A percentile compares a stretch with the other conserved stretches of the same genome.
Evolutionary conservation across 768 basidiomycete species (phyloP).

Genomic region (Terana coerulea): DNA sequence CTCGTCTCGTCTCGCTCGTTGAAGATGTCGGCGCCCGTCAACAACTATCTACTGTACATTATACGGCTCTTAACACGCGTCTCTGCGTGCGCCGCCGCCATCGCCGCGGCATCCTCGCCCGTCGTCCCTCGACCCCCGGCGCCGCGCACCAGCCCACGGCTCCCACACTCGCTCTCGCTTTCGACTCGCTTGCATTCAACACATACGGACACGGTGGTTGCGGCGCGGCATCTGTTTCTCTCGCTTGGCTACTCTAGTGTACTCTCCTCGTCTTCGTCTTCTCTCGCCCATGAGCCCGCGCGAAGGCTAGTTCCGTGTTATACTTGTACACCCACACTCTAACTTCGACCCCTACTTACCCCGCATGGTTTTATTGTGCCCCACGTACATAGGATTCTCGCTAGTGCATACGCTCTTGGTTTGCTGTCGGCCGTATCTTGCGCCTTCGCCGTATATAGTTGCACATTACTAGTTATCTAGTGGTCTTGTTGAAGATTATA

Average conservation of each 20-base stretch:
- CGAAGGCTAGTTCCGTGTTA: not conserved
- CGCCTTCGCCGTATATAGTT: not conserved
- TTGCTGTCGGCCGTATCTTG: not conserved
- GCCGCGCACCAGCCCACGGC: no score
- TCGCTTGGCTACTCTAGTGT: not conserved
- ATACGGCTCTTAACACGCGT: no score
- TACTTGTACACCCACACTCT: not conserved
- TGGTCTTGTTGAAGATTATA: constrained; percentile 1
- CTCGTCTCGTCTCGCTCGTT: no score
- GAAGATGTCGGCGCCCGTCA: no score
- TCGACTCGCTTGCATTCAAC: no score
- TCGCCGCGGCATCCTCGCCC: no score
- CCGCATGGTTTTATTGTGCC: not conserved
- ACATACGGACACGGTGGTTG: not conserved
- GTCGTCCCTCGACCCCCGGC: no score
- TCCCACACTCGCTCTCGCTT: no score
- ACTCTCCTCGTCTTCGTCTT: not conserved
- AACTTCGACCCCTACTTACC: not conserved
- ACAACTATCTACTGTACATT: no score
- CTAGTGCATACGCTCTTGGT: not conserved
- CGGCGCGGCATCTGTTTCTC: not conserved
- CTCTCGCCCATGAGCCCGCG: not conserved
- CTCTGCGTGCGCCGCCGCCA: no score
- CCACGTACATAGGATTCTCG: not conserved
- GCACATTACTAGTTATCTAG: not conserved